A percentile compares a stretch with the other conserved stretches of the same genome.
These are phyloP conservation scores for Fusarium praegraminearum DNA, from an alignment of 2,329 filamentous ascomycete genomes.

Conservation along the genomic window DNA sequence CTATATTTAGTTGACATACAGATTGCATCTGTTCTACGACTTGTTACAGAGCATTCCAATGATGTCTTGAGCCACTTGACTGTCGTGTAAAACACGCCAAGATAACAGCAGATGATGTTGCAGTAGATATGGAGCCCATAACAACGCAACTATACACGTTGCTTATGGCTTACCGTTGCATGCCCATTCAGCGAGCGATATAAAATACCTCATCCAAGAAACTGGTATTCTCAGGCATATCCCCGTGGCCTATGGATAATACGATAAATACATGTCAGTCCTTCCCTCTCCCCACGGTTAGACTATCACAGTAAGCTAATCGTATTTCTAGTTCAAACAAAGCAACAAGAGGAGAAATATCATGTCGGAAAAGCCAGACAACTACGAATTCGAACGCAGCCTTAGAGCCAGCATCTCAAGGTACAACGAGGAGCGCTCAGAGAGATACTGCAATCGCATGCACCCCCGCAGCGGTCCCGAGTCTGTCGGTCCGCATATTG, in stretches of 20 bases:
- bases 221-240: fast-evolving
- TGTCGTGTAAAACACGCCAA: neutral
- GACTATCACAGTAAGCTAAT: fast-evolving
- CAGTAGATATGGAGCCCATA: neutral
- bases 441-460: neutral
- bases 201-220: neutral
- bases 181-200: neutral
- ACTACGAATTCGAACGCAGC: neutral
- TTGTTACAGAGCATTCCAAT: too few relatives aligned
- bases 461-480: neutral
- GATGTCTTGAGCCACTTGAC: too few relatives aligned
- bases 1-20: too few relatives aligned
- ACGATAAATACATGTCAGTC: neutral
- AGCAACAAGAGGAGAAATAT: neutral
- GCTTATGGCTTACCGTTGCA: neutral
- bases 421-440: neutral
- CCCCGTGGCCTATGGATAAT: neutral
- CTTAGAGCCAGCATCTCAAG: neutral
- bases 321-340: neutral
- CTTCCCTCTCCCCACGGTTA: neutral
- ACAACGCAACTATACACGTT: neutral
- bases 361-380: neutral
- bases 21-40: too few relatives aligned
- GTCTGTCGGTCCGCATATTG: neutral
- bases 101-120: neutral